Conservation (phyloP, 441 rosid genomes). For the Omphalea diandra region DNA sequence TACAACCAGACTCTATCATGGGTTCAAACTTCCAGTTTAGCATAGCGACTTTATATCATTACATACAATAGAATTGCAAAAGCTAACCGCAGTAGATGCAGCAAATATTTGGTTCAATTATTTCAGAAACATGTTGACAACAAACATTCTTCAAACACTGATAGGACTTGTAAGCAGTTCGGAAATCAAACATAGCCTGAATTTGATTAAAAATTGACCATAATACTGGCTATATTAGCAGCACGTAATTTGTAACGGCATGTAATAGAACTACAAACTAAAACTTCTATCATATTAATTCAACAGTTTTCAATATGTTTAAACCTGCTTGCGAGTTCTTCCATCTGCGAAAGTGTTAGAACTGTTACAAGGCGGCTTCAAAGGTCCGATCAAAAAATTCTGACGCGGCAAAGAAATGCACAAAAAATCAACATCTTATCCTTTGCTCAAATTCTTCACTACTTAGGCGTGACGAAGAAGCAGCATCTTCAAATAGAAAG, state of each 20-base stretch:
- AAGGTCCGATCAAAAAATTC: conserved; percentile 95
- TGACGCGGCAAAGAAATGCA: conserved; percentile 24
- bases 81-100: background rate
- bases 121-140: background rate
- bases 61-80: background rate
- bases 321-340: conserved; percentile 83
- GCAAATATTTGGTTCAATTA: background rate
- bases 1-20: background rate
- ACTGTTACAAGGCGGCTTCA: conserved; percentile 79
- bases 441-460: no score
- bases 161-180: background rate
- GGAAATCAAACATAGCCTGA: background rate
- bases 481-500: no score
- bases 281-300: no score
- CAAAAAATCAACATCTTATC: no score
- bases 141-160: background rate
- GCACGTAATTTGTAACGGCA: no score
- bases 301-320: background rate
- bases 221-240: no score
- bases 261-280: no score
- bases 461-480: no score
- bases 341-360: conserved; percentile 72
- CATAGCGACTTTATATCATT: background rate
- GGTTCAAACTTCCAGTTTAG: background rate
- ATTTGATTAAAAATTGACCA: no score